Percentiles rank a stretch among this genome's conserved stretches.
These are phyloP conservation scores for Gremmenia infestans DNA, from an alignment of 2,329 filamentous ascomycete species.

Conservation along the genomic window DNA sequence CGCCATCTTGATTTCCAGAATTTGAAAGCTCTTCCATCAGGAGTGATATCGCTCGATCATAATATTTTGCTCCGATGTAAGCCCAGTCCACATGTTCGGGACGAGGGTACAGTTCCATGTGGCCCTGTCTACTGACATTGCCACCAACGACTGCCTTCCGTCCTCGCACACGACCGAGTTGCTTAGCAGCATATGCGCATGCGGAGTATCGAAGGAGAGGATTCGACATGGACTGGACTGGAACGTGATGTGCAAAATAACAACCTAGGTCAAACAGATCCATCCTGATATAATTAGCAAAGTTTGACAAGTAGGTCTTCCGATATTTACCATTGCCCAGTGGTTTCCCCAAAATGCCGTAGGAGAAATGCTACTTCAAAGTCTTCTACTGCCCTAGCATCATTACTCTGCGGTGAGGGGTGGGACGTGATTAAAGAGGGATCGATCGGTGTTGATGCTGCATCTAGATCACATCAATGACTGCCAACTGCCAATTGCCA, in stretches of 20 bases:
- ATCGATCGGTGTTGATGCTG: conserved; percentile 40
- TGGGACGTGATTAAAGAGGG: conserved; percentile 31
- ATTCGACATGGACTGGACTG: conserved; percentile 48
- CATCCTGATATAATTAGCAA: conserved; percentile 37
- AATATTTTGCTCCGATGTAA: conserved; percentile 56
- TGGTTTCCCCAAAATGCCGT: conserved; percentile 54
- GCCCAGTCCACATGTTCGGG: conserved; percentile 47
- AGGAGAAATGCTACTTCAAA: conserved; percentile 56
- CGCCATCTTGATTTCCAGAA: conserved; percentile 17
- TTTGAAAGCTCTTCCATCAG: conserved; percentile 36
- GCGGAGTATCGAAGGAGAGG: conserved; percentile 47
- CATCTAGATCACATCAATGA: conserved; percentile 30
- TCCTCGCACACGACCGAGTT: conserved; percentile 50
- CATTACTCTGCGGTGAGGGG: conserved; percentile 9
- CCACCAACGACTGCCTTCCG: conserved; percentile 45
- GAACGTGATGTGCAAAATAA: conserved; percentile 57
- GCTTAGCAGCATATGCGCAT: conserved; percentile 58
- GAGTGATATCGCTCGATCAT: conserved; percentile 51
- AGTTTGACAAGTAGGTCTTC: neutral
- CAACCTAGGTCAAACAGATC: conserved; percentile 50
- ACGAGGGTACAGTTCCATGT: conserved; percentile 48
- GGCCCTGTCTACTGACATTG: conserved; percentile 41
- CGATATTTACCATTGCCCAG: conserved; percentile 49
- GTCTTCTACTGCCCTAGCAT: conserved; percentile 36
- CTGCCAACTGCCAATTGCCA: neutral